Percentiles rank a stretch among this genome's conserved stretches.
These are phyloP conservation scores for Lophium mytilinum DNA, from an alignment of 495 filamentous ascomycete genomes.

Conservation along the genomic window DNA sequence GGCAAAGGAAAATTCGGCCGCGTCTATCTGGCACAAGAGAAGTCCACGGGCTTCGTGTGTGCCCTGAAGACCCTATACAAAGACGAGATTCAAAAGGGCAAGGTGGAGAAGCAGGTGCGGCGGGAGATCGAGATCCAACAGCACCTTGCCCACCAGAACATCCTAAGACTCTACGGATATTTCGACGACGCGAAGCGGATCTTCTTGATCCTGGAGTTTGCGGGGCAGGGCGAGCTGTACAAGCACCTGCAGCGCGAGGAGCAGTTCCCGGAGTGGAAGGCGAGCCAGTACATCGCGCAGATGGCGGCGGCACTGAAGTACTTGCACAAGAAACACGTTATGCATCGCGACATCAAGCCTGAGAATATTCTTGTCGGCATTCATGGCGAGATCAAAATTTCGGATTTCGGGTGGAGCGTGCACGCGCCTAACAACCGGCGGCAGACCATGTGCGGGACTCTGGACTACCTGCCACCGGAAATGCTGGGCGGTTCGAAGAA, in stretches of 20 bases:
- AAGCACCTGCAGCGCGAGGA: slow-evolving; percentile 87
- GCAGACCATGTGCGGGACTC: slow-evolving; percentile 92
- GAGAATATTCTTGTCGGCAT: slow-evolving; percentile 98
- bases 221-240: slow-evolving; percentile 91
- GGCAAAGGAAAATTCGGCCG: slow-evolving; percentile 97
- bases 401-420: slow-evolving; percentile 97
- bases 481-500: slow-evolving; percentile 87
- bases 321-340: slow-evolving; percentile 95
- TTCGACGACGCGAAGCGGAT: slow-evolving; percentile 96
- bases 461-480: slow-evolving; percentile 96
- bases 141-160: slow-evolving; percentile 93
- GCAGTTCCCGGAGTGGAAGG: slow-evolving; percentile 91
- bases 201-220: slow-evolving; percentile 93
- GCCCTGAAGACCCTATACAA: slow-evolving; percentile 96
- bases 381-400: slow-evolving; percentile 97
- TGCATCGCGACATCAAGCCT: slow-evolving; percentile 97
- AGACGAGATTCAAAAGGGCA: slow-evolving; percentile 80
- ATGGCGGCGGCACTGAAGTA: slow-evolving; percentile 92
- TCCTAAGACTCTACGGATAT: slow-evolving; percentile 86
- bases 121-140: slow-evolving; percentile 97
- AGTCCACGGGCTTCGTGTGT: slow-evolving; percentile 84
- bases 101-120: slow-evolving; percentile 93
- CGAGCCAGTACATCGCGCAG: slow-evolving; percentile 95
- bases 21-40: slow-evolving; percentile 90
- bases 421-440: slow-evolving; percentile 93